Percentiles rank a stretch among this genome's conserved stretches.
These are phyloP conservation scores for Lipomyces lipofer DNA, from an alignment of 805 yeast genomes.

Conservation along the genomic window DNA sequence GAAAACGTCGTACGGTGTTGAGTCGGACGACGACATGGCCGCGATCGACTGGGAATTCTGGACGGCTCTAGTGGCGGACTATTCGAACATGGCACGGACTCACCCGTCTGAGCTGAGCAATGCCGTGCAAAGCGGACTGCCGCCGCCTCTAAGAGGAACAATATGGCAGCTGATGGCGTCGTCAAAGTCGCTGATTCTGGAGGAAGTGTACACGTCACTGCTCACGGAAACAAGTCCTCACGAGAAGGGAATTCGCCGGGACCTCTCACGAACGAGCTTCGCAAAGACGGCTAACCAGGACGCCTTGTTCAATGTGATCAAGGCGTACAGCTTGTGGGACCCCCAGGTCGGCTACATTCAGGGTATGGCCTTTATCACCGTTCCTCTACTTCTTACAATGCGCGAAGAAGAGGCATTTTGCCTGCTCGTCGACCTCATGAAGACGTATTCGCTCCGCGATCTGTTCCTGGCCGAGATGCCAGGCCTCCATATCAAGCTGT, in stretches of 20 bases:
- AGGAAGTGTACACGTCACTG: constrained; percentile 56
- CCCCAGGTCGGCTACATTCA: constrained; percentile 96
- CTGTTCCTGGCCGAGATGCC: constrained; percentile 89
- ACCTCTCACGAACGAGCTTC: constrained; percentile 81
- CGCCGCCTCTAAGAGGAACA: constrained; percentile 80
- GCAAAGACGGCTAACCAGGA: constrained; percentile 64
- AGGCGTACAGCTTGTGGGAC: constrained; percentile 82
- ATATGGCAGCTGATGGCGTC: constrained; percentile 89
- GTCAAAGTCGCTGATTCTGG: constrained; percentile 65
- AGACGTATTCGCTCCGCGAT: constrained; percentile 74
- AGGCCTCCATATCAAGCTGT: constrained; percentile 78
- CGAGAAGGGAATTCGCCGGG: constrained; percentile 77
- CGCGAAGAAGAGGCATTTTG: constrained; percentile 83
- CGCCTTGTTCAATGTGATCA: constrained; percentile 70
- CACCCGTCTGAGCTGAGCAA: constrained; percentile 60
- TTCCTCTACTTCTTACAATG: constrained; percentile 81
- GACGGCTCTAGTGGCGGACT: constrained; percentile 78
- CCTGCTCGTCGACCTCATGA: constrained; percentile 77
- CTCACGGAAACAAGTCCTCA: constrained; percentile 55
- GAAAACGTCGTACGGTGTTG: constrained; percentile 8
- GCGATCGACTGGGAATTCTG: constrained; percentile 55
- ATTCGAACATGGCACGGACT: constrained; percentile 61
- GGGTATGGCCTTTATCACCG: constrained; percentile 93
- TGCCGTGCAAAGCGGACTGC: constrained; percentile 75
- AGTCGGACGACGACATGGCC: constrained; percentile 45